Conservation (phyloP, 2,329 filamentous ascomycete species). For the Arthrobotrys iridis region DNA sequence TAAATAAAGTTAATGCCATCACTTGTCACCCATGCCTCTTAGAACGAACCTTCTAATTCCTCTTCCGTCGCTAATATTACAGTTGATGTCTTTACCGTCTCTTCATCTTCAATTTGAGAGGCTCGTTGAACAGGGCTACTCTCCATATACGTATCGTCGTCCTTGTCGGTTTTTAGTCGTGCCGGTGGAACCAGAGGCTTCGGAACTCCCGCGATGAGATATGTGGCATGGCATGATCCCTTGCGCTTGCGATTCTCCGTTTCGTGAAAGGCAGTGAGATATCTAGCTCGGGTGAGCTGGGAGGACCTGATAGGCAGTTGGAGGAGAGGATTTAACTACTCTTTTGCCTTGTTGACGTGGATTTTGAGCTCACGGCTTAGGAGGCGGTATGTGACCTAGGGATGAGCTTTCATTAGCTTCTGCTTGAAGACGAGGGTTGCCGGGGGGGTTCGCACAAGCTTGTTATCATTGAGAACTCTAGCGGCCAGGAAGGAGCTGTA, state of each 20-base stretch:
- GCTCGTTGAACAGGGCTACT: constrained; percentile 72
- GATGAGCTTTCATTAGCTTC: neutral
- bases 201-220: constrained; percentile 77
- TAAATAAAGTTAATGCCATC: constrained; percentile 61
- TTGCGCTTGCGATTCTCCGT: constrained; percentile 79
- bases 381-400: constrained; percentile 85
- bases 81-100: constrained; percentile 68
- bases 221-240: constrained; percentile 87
- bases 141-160: constrained; percentile 69
- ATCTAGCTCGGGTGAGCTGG: constrained; percentile 72
- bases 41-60: constrained; percentile 71
- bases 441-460: constrained; percentile 22
- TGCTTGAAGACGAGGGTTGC: neutral
- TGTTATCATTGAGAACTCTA: constrained; percentile 50
- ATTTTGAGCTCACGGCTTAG: constrained; percentile 84
- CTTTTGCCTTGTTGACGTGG: constrained; percentile 87
- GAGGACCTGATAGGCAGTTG: neutral
- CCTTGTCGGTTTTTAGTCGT: constrained; percentile 65
- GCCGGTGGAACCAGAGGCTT: constrained; percentile 20
- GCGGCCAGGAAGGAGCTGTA: constrained; percentile 51
- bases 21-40: neutral
- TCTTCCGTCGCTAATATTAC: constrained; percentile 78
- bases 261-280: constrained; percentile 74
- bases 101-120: constrained; percentile 63
- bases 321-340: constrained; percentile 67